These are phyloP conservation scores for Diaporthe aspalathi DNA, from an alignment of 2,329 filamentous ascomycete genomes.

Conservation along the genomic window DNA sequence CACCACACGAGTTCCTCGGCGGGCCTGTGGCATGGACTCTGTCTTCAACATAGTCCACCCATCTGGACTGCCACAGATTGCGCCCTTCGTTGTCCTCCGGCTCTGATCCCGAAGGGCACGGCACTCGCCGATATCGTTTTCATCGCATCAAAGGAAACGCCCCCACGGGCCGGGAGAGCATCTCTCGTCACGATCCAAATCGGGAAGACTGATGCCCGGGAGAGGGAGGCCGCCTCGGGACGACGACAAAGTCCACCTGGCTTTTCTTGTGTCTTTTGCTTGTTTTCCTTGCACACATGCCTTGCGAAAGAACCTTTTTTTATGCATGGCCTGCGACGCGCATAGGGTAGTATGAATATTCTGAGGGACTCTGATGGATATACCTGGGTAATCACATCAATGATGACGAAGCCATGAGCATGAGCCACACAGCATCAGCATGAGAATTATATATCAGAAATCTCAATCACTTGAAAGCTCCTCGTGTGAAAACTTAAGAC, in stretches of 20 bases:
- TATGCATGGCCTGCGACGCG: constrained; percentile 39
- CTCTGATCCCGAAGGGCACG: background rate
- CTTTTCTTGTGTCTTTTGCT: constrained; percentile 23
- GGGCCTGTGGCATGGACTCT: constrained; percentile 27
- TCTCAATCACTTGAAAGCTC: constrained; percentile 10
- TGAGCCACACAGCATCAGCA: constrained; percentile 36
- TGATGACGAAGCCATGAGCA: constrained; percentile 39
- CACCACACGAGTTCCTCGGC: constrained; percentile 12
- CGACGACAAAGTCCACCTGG: constrained; percentile 4
- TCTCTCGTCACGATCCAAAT: constrained; percentile 20
- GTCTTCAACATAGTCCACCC: background rate
- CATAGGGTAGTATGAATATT: constrained; percentile 39
- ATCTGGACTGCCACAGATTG: constrained; percentile 6
- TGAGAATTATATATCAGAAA: constrained; percentile 32
- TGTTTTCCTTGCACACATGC: constrained; percentile 31
- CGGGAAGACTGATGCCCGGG: constrained; percentile 14
- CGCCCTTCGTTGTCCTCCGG: background rate
- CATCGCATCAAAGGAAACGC: constrained; percentile 28
- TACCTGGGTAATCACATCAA: constrained; percentile 40
- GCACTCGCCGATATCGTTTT: constrained; percentile 18
- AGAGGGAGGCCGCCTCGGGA: constrained; percentile 33
- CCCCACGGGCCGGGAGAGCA: constrained; percentile 26
- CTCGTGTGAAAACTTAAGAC: background rate
- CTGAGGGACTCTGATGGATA: constrained; percentile 35
- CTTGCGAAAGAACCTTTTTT: constrained; percentile 31